Evolutionary conservation across 1,284 basidiomycete species (phyloP), one percentile per base, ranked within the genome.

Genomic region (Rhodotorula sp.): DNA sequence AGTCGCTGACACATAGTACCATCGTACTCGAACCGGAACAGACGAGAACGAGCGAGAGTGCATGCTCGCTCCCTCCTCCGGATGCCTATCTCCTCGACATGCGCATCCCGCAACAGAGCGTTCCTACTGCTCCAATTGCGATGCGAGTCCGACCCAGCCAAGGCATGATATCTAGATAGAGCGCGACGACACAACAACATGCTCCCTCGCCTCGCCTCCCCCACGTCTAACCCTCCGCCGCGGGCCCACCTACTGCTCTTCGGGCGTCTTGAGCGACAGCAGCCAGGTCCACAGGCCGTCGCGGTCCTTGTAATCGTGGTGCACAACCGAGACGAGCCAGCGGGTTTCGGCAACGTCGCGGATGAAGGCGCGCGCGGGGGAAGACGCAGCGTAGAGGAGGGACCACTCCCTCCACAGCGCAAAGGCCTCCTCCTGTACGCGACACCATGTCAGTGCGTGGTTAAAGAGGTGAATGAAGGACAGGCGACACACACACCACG

Each of bases 401-500:
- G 92, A 90, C 96, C 97, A 99, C 77, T 96, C 91, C 4, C 87
- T 86, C 96, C 96, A 99, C 74, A 97, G 96, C 15, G 89, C 90
- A 80, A 97, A 99, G 1, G 94, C 96, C 82, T 99, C 97, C 54
- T 97, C 93, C 92, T 96, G 79, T 41, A 61, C 48, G 66, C 44
- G 36, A 6, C 34, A 59, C 27, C 46, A 37, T 15, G 2, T 6
- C 2, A 21, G 9, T 15, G 6, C 1, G 6, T 8, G 12, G 37
- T 1, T 19, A 29, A n/a, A 8, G 36, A 5, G 37, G 56, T 3
- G 66, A 64, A 10, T 10, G 36, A 56, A 19, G 29, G 34, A 41
- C 34, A 29, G 36, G 27, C 53, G 50, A 80, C 87, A 67, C 72
- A 92, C 93, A 84, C 88, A 84, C 83, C 83, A 84, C 6, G 83